Base-by-base conservation (phyloP, 441 rosid genomes). In the Eutrema salsugineum region DNA sequence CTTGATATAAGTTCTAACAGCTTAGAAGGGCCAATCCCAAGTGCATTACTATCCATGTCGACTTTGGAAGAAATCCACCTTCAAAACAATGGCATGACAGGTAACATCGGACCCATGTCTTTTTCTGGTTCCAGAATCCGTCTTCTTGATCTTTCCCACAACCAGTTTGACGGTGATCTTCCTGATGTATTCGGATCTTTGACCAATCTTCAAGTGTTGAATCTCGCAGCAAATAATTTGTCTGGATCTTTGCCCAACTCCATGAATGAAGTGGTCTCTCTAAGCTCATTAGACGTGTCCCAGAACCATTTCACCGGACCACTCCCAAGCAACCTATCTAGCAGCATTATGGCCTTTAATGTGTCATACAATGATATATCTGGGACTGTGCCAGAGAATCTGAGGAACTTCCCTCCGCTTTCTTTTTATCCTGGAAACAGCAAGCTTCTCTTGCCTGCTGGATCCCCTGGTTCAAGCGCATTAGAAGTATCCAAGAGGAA, bases 241-340 rank as follows among this genome's bases (percentile, higher is more conserved):
- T 88, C 97, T 42, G 97, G 99, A 61, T 89, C 95, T 42, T 80
- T 95, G 57, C 98, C 99, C 14, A 78, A 85, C 78, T 89, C 95
- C 68, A 75, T 92, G 83, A 80, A 81, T 69, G 87, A 80, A 68
- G 75, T 92, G 86, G 82, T 79, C 79, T 89, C 87, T 24, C 78
- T 95, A 64, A 80, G 53, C 73, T 85, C 84, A 22, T 82, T 95
- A 61, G 97, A 91, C 82, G 76, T 93, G 65, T 92, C 98, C 17
- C 88, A 87, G 74, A 95, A 93, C 80, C 84, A 79, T 76, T 86
- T 95, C 79, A 75, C 87, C 2, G 99, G 98, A 77, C 84, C 89
- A 66, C 80, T 95, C 48, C 97, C 98, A 6, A 83, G 56, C 81
- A 93, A 92, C 73, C 77, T 93, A 77, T 81, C 98, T 35, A 76